A percentile compares a stretch with the other conserved stretches of the same genome.
phyloP scores from a whole-genome alignment of 140 eudicot species.

The Ambrosia hybrid region DNA sequence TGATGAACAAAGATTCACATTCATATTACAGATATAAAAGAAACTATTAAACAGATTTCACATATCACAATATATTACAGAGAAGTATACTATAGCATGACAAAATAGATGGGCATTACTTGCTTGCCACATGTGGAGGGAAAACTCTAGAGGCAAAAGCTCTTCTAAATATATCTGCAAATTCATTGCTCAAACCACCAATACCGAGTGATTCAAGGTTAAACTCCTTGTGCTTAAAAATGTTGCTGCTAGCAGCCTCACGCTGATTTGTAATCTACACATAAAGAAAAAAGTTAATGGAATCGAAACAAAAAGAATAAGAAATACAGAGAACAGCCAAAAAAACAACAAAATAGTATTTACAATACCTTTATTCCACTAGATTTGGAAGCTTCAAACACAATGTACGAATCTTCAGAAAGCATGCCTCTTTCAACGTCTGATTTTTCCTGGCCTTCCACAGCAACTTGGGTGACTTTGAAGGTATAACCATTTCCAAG shows the following conservation, averaged over 20 bases:
- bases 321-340: not conserved
- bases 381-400: slow-evolving; percentile 74
- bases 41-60: not conserved
- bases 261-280: slow-evolving; percentile 85
- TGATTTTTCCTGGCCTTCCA: slow-evolving; percentile 68
- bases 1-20: slow-evolving; percentile 25
- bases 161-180: slow-evolving; percentile 95
- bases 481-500: slow-evolving; percentile 67
- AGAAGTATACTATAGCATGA: not conserved
- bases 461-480: slow-evolving; percentile 81
- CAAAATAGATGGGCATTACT: slow-evolving; percentile 43
- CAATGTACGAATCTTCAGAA: slow-evolving; percentile 75
- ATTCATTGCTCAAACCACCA: slow-evolving; percentile 89
- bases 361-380: slow-evolving; percentile 83
- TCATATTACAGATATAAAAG: not conserved
- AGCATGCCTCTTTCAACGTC: slow-evolving; percentile 79
- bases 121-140: slow-evolving; percentile 93
- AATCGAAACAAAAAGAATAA: not conserved
- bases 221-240: slow-evolving; percentile 92
- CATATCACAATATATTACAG: not conserved
- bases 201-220: slow-evolving; percentile 83
- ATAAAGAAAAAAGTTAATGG: slow-evolving; percentile 5
- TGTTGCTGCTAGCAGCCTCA: slow-evolving; percentile 91
- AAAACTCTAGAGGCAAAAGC: slow-evolving; percentile 99
- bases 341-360: not conserved